Conservation (phyloP, 2,329 filamentous ascomycete genomes). For the Didymellaceae sp. region DNA sequence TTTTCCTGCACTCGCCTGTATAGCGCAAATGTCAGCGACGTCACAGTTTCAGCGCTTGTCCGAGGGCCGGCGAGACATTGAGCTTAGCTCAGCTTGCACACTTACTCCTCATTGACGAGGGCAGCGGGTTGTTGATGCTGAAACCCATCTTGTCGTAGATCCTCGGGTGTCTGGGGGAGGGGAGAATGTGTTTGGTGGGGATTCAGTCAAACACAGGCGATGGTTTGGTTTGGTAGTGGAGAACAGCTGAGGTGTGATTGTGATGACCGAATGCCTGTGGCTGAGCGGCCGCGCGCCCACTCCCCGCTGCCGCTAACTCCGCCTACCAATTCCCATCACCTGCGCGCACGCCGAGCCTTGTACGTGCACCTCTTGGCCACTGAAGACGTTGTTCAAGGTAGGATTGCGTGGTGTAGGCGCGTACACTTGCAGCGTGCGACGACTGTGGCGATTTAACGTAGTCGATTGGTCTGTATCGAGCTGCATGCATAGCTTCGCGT, state of each 20-base stretch:
- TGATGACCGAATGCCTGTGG: conserved; percentile 18
- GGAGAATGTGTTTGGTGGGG: conserved; percentile 1
- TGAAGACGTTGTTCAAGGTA: neutral
- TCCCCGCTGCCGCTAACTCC: conserved; percentile 10
- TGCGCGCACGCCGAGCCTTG: conserved; percentile 15
- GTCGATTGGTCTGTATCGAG: no score
- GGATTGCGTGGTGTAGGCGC: neutral
- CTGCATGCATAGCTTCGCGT: no score
- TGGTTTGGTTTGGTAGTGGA: conserved; percentile 3
- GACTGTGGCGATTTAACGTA: neutral
- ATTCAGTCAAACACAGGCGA: neutral
- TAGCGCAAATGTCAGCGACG: conserved; percentile 44
- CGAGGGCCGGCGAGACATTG: conserved; percentile 1
- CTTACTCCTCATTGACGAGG: conserved; percentile 60
- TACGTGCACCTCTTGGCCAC: conserved; percentile 3
- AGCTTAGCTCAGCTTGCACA: no score
- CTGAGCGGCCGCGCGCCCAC: conserved; percentile 12
- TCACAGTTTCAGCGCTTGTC: conserved; percentile 21
- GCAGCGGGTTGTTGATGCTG: conserved; percentile 62
- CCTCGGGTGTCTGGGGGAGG: neutral
- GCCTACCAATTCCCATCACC: conserved; percentile 13
- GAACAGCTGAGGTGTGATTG: neutral
- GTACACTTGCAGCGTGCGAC: neutral
- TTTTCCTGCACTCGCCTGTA: conserved; percentile 97
- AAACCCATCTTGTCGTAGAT: conserved; percentile 52